Evolutionary conservation across 176 grass and related monocot species (phyloP).

Genomic region (Aegilops sharonensis): DNA sequence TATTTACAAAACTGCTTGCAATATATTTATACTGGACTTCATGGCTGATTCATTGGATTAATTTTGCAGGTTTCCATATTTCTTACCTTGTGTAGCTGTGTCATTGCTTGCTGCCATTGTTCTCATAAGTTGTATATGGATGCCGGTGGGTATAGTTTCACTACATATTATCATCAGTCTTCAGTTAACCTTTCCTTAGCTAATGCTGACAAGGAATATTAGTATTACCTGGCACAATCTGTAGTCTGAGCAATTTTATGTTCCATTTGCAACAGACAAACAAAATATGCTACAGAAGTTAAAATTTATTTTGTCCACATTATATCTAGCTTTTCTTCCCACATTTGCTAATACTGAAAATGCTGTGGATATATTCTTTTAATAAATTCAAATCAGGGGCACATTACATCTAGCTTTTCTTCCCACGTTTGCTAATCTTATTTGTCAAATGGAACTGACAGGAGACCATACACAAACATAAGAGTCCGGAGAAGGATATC

Average conservation of each 20-base stretch:
- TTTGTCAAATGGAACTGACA: conserved; percentile 28
- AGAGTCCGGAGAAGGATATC: conserved; percentile 4
- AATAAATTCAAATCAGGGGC: not conserved
- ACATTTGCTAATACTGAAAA: not conserved
- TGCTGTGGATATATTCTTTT: not conserved
- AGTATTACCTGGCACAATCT: too few relatives aligned
- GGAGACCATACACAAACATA: conserved; percentile 84
- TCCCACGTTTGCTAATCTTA: too few relatives aligned
- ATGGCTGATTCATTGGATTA: conserved; percentile 2
- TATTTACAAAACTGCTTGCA: not conserved
- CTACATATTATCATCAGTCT: not conserved
- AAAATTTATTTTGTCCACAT: not conserved
- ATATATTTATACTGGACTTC: not conserved
- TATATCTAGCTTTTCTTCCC: not conserved
- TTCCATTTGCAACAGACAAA: not conserved
- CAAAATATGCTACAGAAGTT: not conserved
- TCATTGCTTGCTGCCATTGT: conserved; percentile 51
- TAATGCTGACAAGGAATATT: not conserved
- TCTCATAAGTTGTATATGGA: conserved; percentile 67
- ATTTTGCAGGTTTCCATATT: conserved; percentile 80
- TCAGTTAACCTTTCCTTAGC: not conserved
- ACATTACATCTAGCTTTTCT: too few relatives aligned
- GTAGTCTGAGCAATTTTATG: not conserved
- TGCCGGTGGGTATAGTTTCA: conserved; percentile 69
- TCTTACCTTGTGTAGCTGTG: conserved; percentile 64